Conservation (phyloP, 495 filamentous ascomycete genomes). For the Aspergillus bridgeri region DNA sequence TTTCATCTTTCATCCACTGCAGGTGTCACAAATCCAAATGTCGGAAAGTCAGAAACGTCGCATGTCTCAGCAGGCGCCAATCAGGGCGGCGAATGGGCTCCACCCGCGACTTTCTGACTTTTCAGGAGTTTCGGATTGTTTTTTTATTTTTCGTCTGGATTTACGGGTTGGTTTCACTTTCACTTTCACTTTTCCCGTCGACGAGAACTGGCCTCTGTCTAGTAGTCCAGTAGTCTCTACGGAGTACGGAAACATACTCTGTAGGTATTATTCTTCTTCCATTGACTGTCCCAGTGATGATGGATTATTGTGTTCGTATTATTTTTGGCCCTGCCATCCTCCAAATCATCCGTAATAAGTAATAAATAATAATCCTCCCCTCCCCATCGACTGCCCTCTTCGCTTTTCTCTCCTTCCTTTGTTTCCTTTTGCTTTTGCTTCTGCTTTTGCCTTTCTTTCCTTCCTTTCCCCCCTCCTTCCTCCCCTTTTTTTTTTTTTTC, state of each 20-base stretch:
- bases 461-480: slow-evolving; percentile 1
- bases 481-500: slow-evolving; percentile 4
- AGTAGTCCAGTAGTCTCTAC: too few species aligned
- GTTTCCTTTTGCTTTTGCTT: slow-evolving; percentile 6
- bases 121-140: not conserved
- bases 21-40: slow-evolving; percentile 20
- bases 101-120: not conserved
- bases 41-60: not conserved
- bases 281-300: too few species aligned
- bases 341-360: not conserved
- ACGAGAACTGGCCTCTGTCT: too few species aligned
- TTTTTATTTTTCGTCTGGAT: not conserved
- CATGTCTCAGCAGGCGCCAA: not conserved
- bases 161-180: not conserved
- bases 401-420: slow-evolving; percentile 6
- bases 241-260: too few species aligned
- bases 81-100: not conserved
- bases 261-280: too few species aligned
- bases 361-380: slow-evolving; percentile 5
- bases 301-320: not conserved
- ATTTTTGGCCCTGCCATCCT: slow-evolving; percentile 2
- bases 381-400: slow-evolving; percentile 7
- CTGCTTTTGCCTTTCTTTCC: slow-evolving; percentile 6
- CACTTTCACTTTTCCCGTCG: too few species aligned
- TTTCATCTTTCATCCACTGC: too few species aligned